Evolutionary conservation across 1,284 basidiomycete genomes (phyloP).

Genomic region (Tetrapyrgos nigripes): DNA sequence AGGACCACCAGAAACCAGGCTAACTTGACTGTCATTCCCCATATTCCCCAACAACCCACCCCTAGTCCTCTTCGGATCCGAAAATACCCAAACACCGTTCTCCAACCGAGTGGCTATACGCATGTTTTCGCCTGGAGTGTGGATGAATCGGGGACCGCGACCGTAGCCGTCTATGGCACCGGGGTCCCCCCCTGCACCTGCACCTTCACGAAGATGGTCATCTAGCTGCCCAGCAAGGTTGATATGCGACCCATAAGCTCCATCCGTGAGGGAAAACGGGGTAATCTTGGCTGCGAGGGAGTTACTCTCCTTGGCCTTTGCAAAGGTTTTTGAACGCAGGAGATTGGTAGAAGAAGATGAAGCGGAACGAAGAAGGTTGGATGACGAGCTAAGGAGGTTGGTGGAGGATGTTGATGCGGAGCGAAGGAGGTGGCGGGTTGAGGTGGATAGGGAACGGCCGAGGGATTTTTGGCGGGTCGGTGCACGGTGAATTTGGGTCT

Average conservation of each 20-base stretch:
- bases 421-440: not conserved
- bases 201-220: not conserved
- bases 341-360: not conserved
- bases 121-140: conserved; percentile 18
- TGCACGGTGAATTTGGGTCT: no score
- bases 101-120: conserved; percentile 14
- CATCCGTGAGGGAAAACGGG: conserved; percentile 7
- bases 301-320: not conserved
- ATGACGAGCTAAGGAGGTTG: not conserved
- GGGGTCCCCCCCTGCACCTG: not conserved
- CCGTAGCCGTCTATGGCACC: not conserved
- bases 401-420: not conserved
- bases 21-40: no score
- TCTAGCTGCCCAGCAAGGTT: not conserved
- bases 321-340: not conserved
- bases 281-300: conserved; percentile 14
- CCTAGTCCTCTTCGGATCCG: conserved; percentile 5
- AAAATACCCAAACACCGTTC: conserved; percentile 16
- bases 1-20: no score
- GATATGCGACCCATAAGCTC: not conserved
- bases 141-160: conserved; percentile 4
- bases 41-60: no score
- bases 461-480: not conserved
- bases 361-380: not conserved
- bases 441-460: no score